A percentile compares a stretch with the other conserved stretches of the same genome.
Conservation (phyloP, 2,329 filamentous ascomycete genomes). For the Blastomyces gilchristii region DNA sequence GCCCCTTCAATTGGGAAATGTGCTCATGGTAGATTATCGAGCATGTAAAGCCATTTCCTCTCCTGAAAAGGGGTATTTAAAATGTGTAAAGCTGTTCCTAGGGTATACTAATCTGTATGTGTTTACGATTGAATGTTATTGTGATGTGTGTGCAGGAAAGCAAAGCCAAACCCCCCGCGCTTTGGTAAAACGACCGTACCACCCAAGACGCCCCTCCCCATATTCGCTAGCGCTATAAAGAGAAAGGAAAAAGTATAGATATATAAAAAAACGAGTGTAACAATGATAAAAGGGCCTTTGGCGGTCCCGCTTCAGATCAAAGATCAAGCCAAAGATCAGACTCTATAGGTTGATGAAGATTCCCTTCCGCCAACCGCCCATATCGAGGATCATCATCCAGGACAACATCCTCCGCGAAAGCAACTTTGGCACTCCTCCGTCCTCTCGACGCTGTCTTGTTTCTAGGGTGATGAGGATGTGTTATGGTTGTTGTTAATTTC, state of each 20-base stretch:
- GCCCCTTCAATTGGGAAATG: background rate
- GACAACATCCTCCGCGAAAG: background rate
- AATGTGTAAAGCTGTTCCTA: background rate
- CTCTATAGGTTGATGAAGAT: background rate
- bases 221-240: background rate
- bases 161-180: background rate
- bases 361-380: background rate
- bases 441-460: background rate
- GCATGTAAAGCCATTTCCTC: background rate
- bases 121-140: background rate
- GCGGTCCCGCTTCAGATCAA: background rate
- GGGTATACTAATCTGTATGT: background rate
- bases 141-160: background rate
- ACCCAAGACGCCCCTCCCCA: background rate
- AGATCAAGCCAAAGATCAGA: constrained; percentile 5
- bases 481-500: background rate
- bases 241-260: background rate
- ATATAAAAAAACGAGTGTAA: background rate
- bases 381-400: background rate
- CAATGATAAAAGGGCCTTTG: background rate
- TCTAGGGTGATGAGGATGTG: no score
- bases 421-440: background rate
- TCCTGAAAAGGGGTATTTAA: no score
- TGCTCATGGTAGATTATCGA: background rate
- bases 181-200: background rate